Percentiles rank a stretch among this genome's conserved stretches.
Evolutionary conservation across 768 basidiomycete species (phyloP).

Genomic region (Ephemerocybe angulata): DNA sequence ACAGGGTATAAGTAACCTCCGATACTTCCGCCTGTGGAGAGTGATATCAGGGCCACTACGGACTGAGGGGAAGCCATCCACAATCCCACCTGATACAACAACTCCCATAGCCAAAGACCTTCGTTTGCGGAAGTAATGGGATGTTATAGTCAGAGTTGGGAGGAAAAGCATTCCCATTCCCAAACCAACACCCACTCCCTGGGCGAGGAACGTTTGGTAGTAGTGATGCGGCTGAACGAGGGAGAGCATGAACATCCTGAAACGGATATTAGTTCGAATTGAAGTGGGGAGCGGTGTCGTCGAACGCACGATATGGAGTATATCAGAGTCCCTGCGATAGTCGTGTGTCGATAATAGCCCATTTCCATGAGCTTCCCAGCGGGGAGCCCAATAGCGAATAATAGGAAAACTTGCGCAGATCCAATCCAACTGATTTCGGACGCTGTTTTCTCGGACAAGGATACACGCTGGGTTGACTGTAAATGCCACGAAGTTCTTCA

Average conservation of each 20-base stretch:
- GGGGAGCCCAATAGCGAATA: conserved; percentile 42
- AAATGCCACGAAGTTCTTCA: background rate
- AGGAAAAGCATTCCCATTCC: conserved; percentile 55
- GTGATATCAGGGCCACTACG: too few species aligned
- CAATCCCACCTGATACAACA: conserved; percentile 51
- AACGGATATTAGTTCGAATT: background rate
- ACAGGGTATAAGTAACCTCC: conserved; percentile 53
- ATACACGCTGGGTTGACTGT: conserved; percentile 25
- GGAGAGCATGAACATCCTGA: conserved; percentile 49
- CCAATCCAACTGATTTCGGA: conserved; percentile 51
- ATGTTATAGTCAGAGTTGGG: conserved; percentile 48
- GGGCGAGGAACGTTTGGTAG: conserved; percentile 51
- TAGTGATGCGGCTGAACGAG: conserved; percentile 43
- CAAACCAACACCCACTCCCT: conserved; percentile 55
- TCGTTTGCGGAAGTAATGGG: conserved; percentile 49
- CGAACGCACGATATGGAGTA: conserved; percentile 41
- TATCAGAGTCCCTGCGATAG: conserved; percentile 35
- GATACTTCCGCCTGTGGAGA: conserved; percentile 37
- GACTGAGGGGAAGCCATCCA: too few species aligned
- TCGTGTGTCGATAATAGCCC: conserved; percentile 45
- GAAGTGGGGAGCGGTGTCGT: too few species aligned
- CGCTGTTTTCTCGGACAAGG: conserved; percentile 35
- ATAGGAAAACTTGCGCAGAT: conserved; percentile 46
- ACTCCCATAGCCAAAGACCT: conserved; percentile 55
- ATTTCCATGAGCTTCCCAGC: conserved; percentile 45